These are phyloP conservation scores for Talaromyces liani DNA, from an alignment of 495 filamentous ascomycete genomes.

Conservation along the genomic window DNA sequence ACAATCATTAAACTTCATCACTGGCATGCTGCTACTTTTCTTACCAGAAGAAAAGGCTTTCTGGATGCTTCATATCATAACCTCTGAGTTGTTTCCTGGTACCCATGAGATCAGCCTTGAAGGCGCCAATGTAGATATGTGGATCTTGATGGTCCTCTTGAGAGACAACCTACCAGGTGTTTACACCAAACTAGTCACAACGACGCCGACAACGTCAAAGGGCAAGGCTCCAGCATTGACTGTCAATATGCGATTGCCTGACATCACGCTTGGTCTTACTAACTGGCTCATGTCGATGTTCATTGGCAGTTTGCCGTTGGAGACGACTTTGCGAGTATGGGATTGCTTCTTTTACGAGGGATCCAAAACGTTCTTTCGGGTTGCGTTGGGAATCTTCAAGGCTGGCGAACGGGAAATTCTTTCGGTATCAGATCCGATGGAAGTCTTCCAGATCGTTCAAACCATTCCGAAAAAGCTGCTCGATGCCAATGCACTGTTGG, in stretches of 20 bases:
- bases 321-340: constrained; percentile 88
- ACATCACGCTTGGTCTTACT: constrained; percentile 86
- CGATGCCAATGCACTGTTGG: constrained; percentile 73
- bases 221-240: constrained; percentile 33
- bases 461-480: constrained; percentile 74
- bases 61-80: constrained; percentile 91
- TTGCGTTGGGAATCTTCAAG: constrained; percentile 89
- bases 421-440: constrained; percentile 79
- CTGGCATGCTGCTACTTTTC: constrained; percentile 91
- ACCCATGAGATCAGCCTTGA: constrained; percentile 90
- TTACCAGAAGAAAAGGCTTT: constrained; percentile 88
- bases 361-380: constrained; percentile 87
- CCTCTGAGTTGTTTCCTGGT: constrained; percentile 77
- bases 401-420: constrained; percentile 77
- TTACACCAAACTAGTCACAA: constrained; percentile 82
- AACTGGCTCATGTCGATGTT: constrained; percentile 99
- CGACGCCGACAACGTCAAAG: constrained; percentile 48
- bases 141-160: constrained; percentile 80
- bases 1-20: constrained; percentile 93
- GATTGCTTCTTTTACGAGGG: constrained; percentile 95
- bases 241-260: constrained; percentile 61
- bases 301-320: constrained; percentile 86
- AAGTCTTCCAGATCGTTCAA: constrained; percentile 93
- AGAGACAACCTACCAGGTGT: constrained; percentile 78
- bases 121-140: constrained; percentile 89